Conservation (phyloP, 495 filamentous ascomycete species). For the Penicillium ucsense region DNA sequence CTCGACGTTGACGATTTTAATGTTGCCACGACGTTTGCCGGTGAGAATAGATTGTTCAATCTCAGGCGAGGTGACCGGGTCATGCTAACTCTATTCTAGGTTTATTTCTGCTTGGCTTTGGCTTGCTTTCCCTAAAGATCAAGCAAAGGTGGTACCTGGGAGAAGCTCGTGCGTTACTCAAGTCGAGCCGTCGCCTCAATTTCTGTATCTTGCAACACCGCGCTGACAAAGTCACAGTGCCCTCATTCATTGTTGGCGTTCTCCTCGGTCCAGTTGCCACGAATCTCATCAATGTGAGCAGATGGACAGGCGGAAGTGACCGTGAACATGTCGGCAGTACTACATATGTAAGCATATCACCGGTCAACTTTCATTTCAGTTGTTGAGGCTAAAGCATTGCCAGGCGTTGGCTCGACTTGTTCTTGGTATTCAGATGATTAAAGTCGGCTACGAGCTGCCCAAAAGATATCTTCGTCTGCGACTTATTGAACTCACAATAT, state of each 20-base stretch:
- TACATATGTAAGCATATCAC: constrained; percentile 24
- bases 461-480: constrained; percentile 24
- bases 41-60: constrained; percentile 13
- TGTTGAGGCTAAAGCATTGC: background rate
- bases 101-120: constrained; percentile 27
- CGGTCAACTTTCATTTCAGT: background rate
- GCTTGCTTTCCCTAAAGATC: constrained; percentile 42
- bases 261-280: constrained; percentile 39
- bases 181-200: background rate
- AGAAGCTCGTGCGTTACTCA: constrained; percentile 39
- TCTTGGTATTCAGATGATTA: constrained; percentile 44
- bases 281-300: constrained; percentile 35
- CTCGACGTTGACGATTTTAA: constrained; percentile 46
- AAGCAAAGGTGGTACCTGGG: constrained; percentile 48
- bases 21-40: constrained; percentile 33
- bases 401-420: constrained; percentile 40
- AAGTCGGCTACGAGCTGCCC: constrained; percentile 24
- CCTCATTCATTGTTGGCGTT: constrained; percentile 39
- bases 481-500: constrained; percentile 24
- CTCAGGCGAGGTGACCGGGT: background rate
- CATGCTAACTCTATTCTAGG: constrained; percentile 9
- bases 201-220: background rate
- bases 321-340: constrained; percentile 32
- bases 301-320: constrained; percentile 28
- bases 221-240: constrained; percentile 24